Evolutionary conservation across 306 rosid genomes (phyloP).

Genomic region (Glycine latifolia): DNA sequence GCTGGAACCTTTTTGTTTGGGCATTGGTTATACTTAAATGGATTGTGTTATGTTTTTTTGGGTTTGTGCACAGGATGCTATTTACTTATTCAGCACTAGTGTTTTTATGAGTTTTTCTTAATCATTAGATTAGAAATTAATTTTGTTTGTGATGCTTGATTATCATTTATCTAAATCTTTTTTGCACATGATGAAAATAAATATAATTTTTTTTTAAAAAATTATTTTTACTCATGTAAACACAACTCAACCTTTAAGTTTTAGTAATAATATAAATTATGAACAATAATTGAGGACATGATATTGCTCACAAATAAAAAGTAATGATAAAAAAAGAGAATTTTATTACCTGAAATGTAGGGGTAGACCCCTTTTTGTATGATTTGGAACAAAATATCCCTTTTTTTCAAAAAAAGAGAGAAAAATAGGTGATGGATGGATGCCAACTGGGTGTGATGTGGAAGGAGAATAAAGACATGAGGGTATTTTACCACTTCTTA

Average conservation of each 20-base stretch:
- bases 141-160: too few relatives aligned
- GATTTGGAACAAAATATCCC: constrained; percentile 45
- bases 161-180: too few relatives aligned
- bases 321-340: background rate
- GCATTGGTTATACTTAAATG: constrained; percentile 38
- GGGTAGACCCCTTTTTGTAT: constrained; percentile 52
- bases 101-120: too few relatives aligned
- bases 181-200: too few relatives aligned
- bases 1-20: constrained; percentile 73
- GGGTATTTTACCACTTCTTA: constrained; percentile 42
- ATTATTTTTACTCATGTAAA: too few relatives aligned
- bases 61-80: constrained; percentile 14
- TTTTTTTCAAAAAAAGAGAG: background rate
- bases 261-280: background rate
- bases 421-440: constrained; percentile 66
- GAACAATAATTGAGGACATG: constrained; percentile 45
- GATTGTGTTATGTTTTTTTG: background rate
- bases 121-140: too few relatives aligned
- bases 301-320: background rate
- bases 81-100: too few relatives aligned
- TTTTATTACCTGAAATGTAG: constrained; percentile 4
- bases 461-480: constrained; percentile 65
- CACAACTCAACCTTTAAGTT: too few relatives aligned
- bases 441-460: constrained; percentile 68
- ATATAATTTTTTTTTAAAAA: too few relatives aligned